Evolutionary conservation across 306 rosid species (phyloP).

Genomic region (Chamaecrista fasciculata): DNA sequence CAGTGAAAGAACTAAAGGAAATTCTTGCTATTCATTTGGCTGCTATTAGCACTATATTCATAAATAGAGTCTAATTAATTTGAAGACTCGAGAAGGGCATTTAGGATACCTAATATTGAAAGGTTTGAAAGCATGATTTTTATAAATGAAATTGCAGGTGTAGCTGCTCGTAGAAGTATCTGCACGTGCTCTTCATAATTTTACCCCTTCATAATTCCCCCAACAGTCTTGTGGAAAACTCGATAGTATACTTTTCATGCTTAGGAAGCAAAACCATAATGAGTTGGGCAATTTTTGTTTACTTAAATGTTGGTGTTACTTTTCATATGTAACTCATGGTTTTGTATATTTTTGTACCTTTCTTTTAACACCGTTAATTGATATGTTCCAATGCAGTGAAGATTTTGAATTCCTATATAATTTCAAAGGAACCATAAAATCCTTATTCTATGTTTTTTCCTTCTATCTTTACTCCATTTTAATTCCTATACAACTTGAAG

Average conservation of each 20-base stretch:
- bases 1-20: neutral
- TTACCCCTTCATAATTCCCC: neutral
- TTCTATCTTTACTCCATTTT: neutral
- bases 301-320: neutral
- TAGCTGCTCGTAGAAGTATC: neutral
- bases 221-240: neutral
- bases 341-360: neutral
- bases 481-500: constrained; percentile 8
- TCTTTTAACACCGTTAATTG: neutral
- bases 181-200: no score
- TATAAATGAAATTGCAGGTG: neutral
- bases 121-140: neutral
- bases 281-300: neutral
- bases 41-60: neutral
- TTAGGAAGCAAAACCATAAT: neutral
- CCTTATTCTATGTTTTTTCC: neutral
- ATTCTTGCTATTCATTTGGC: neutral
- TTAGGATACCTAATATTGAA: neutral
- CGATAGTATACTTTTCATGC: no score
- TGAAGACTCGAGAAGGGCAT: neutral
- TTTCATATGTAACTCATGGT: neutral
- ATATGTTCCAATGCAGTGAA: neutral
- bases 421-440: neutral
- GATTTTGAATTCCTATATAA: neutral
- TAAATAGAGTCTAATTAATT: neutral